These are phyloP conservation scores for Westerdykella aurantiaca DNA, from an alignment of 2,329 filamentous ascomycete species.

Conservation along the genomic window DNA sequence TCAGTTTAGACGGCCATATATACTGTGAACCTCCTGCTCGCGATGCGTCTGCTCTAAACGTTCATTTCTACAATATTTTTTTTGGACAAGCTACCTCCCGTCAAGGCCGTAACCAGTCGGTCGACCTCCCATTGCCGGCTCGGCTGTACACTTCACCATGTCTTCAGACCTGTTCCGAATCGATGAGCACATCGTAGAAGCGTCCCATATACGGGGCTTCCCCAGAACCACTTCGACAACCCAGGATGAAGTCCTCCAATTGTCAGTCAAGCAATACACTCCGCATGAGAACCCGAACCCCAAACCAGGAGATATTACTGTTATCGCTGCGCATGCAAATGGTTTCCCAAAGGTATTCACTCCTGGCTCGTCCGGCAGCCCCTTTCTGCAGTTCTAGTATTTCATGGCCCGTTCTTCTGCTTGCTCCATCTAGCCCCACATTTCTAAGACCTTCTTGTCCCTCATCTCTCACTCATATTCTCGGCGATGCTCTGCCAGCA, in stretches of 20 bases:
- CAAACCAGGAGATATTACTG: constrained; percentile 70
- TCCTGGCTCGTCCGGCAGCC: background rate
- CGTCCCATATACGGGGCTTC: constrained; percentile 76
- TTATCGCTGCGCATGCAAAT: constrained; percentile 84
- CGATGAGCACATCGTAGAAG: constrained; percentile 62
- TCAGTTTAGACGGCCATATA: too few species aligned
- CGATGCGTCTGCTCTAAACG: too few species aligned
- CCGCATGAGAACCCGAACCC: constrained; percentile 65
- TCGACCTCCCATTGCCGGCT: too few species aligned
- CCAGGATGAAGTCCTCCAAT: constrained; percentile 67
- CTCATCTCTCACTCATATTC: background rate
- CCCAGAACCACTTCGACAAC: constrained; percentile 63
- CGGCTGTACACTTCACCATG: constrained; percentile 19
- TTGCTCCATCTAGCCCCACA: background rate
- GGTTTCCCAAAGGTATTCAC: constrained; percentile 74
- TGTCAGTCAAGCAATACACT: constrained; percentile 84
- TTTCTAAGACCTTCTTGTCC: background rate
- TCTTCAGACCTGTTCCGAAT: constrained; percentile 53
- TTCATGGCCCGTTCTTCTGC: background rate
- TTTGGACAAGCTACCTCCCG: too few species aligned
- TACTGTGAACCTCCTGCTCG: too few species aligned
- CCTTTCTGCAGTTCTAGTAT: background rate
- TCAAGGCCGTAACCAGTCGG: too few species aligned
- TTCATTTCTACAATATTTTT: too few species aligned
- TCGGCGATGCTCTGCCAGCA: background rate